Evolutionary conservation across 148 eudicot species (phyloP).

Genomic region (Silene uniflora): DNA sequence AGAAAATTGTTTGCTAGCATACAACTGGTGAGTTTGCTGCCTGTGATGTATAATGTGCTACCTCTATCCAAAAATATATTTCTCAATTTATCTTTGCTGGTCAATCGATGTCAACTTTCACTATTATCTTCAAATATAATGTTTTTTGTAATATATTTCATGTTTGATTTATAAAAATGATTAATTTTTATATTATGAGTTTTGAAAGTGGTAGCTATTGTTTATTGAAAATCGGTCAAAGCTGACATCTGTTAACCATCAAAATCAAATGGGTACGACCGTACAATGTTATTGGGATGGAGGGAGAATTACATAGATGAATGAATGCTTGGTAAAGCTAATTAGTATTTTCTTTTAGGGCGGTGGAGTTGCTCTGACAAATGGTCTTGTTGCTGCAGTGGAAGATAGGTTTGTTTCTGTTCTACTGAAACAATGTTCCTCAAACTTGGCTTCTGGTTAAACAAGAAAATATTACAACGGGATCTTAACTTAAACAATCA

Average conservation of each 20-base stretch:
- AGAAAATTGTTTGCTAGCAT: conserved; percentile 94
- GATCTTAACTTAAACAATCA: not conserved
- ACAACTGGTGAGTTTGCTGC: conserved; percentile 71
- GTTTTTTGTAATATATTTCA: not conserved
- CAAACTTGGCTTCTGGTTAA: not conserved
- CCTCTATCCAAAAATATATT: not conserved
- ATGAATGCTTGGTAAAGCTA: conserved; percentile 20
- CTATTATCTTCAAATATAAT: too few species aligned
- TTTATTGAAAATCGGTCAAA: not conserved
- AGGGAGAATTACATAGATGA: not conserved
- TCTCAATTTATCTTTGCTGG: not conserved
- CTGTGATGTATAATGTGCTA: not conserved
- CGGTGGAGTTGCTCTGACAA: conserved; percentile 84
- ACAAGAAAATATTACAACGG: not conserved
- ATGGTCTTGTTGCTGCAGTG: conserved; percentile 78
- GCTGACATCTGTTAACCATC: not conserved
- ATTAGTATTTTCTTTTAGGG: conserved; percentile 43
- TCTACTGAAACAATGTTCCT: conserved; percentile 7
- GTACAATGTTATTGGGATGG: not conserved
- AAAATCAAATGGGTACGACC: not conserved
- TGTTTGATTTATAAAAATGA: too few species aligned
- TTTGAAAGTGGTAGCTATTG: not conserved
- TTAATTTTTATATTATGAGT: too few species aligned
- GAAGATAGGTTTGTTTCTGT: conserved; percentile 71
- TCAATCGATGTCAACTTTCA: not conserved